A percentile compares a stretch with the other conserved stretches of the same genome.
These are phyloP conservation scores for Trichoderma sp. DNA, from an alignment of 2,329 filamentous ascomycete genomes.

Conservation along the genomic window DNA sequence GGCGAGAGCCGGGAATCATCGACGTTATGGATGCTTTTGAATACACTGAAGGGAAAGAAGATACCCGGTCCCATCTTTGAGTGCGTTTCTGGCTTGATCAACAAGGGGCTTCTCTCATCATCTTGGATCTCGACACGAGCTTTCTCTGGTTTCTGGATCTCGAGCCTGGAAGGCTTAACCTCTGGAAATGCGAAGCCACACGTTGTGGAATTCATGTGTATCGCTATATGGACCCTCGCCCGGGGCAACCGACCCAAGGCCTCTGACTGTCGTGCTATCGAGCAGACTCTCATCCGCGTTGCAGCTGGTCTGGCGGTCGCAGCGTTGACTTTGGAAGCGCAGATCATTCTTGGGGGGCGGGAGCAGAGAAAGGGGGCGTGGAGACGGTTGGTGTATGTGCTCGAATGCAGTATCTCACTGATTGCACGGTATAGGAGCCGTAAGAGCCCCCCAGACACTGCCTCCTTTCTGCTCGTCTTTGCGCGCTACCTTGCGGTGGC, in stretches of 20 bases:
- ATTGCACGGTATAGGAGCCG: conserved; percentile 29
- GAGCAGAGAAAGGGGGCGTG: conserved; percentile 29
- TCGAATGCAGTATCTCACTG: conserved; percentile 35
- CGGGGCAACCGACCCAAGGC: conserved; percentile 21
- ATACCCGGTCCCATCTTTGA: conserved; percentile 31
- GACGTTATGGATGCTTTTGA: conserved; percentile 33
- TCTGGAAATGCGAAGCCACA: conserved; percentile 32
- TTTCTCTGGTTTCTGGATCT: conserved; percentile 36
- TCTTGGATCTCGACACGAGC: conserved; percentile 35
- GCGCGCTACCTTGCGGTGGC: conserved; percentile 37
- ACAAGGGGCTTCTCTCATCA: conserved; percentile 31
- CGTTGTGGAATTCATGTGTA: conserved; percentile 34
- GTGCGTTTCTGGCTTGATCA: conserved; percentile 34
- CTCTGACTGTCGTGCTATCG: conserved; percentile 27
- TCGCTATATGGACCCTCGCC: conserved; percentile 34
- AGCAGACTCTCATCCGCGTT: conserved; percentile 38
- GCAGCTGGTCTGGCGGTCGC: conserved; percentile 39
- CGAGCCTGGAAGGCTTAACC: conserved; percentile 34
- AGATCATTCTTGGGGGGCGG: conserved; percentile 13
- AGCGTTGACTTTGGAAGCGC: conserved; percentile 30
- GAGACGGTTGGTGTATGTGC: conserved; percentile 35
- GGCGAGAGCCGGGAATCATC: conserved; percentile 31
- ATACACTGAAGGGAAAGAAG: conserved; percentile 22
- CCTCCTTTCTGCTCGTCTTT: conserved; percentile 35
- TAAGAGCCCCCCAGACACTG: conserved; percentile 20